These are phyloP conservation scores for Chlamydomonas schloesseri DNA, from an alignment of 139 green algal species.

Conservation along the genomic window DNA sequence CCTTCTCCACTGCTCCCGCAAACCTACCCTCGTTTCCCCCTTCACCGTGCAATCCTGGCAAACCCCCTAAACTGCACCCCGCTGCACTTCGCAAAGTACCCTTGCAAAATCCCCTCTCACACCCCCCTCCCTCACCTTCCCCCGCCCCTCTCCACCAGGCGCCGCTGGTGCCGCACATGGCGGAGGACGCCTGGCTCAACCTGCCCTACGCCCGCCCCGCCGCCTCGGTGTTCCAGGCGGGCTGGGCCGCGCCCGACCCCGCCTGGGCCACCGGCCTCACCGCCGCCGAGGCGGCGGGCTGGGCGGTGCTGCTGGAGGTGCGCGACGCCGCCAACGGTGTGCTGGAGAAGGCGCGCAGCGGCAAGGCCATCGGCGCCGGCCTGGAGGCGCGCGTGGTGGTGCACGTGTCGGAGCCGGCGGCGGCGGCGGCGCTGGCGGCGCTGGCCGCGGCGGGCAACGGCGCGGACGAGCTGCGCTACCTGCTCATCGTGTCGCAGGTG, in stretches of 20 bases:
- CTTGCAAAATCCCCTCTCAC: too few relatives aligned
- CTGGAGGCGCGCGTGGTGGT: slow-evolving; percentile 69
- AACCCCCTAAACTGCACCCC: too few relatives aligned
- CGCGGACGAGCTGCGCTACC: slow-evolving; percentile 86
- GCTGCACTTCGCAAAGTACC: too few relatives aligned
- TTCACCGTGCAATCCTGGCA: too few relatives aligned
- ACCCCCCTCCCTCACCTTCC: neutral
- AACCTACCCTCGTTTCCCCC: too few relatives aligned
- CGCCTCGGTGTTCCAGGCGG: slow-evolving; percentile 82
- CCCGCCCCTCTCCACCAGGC: slow-evolving; percentile 58
- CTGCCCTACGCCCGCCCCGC: slow-evolving; percentile 66
- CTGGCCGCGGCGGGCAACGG: slow-evolving; percentile 74
- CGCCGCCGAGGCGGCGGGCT: slow-evolving; percentile 52
- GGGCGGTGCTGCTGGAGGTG: slow-evolving; percentile 68
- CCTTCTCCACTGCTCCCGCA: too few relatives aligned
- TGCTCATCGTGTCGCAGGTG: slow-evolving; percentile 85
- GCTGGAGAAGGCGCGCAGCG: slow-evolving; percentile 76
- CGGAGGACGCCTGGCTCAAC: slow-evolving; percentile 95
- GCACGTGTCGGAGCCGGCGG: slow-evolving; percentile 68
- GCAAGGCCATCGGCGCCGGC: slow-evolving; percentile 42
- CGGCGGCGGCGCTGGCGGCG: slow-evolving; percentile 59
- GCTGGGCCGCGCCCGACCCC: slow-evolving; percentile 62
- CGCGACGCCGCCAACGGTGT: slow-evolving; percentile 80
- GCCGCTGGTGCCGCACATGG: slow-evolving; percentile 94
- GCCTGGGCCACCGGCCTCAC: slow-evolving; percentile 59